Percentiles rank a stretch among this genome's conserved stretches.
Conservation (phyloP, 306 rosid species). For the Vachellia pachyceras region DNA sequence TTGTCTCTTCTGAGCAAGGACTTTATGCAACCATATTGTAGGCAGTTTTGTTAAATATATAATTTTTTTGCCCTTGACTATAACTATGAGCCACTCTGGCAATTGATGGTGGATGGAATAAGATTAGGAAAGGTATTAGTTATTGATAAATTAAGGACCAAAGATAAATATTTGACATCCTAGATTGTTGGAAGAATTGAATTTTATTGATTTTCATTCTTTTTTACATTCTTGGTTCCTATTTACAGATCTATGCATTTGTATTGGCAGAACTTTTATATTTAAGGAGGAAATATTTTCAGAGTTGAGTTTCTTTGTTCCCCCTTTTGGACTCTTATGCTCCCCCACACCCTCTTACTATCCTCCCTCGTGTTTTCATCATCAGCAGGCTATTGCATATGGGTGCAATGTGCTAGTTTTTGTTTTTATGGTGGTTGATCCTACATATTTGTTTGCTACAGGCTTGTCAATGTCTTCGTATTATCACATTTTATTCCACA, state of each 20-base stretch:
- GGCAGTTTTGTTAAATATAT: neutral
- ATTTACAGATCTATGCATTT: neutral
- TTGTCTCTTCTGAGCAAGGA: neutral
- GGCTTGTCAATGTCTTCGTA: slow-evolving; percentile 83
- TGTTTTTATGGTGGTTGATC: slow-evolving; percentile 23
- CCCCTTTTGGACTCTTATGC: neutral
- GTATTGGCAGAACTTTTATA: neutral
- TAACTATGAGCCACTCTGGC: neutral
- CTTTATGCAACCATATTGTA: neutral
- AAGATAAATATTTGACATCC: neutral
- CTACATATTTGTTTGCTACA: slow-evolving; percentile 41
- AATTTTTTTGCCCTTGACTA: neutral
- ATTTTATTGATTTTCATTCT: neutral
- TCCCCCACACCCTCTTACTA: neutral
- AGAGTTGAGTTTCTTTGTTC: neutral
- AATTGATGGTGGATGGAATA: neutral
- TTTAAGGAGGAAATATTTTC: slow-evolving; percentile 5
- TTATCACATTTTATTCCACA: slow-evolving; percentile 80
- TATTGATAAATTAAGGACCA: neutral
- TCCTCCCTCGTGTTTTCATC: neutral
- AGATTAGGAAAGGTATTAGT: neutral
- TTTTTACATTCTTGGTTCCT: neutral
- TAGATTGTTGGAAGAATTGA: neutral
- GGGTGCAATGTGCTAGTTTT: slow-evolving; percentile 6
- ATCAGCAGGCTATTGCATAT: neutral